Evolutionary conservation across 2,329 filamentous ascomycete species (phyloP).

Genomic region (Seiridium unicorne): DNA sequence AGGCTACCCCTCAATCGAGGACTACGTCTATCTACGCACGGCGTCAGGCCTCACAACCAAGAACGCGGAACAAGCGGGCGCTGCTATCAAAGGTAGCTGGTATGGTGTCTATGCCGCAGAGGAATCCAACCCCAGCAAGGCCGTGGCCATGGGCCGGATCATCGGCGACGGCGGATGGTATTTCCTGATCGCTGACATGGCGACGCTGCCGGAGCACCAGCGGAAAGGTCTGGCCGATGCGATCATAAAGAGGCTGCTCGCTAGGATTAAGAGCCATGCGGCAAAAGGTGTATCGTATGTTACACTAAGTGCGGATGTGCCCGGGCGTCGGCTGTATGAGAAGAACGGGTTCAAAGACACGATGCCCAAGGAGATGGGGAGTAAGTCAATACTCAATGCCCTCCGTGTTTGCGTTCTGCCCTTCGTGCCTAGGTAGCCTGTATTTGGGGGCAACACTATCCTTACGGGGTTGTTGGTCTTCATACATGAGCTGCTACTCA

Average conservation of each 20-base stretch:
- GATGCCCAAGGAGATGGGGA: constrained; percentile 33
- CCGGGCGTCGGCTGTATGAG: constrained; percentile 42
- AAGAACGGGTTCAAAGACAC: constrained; percentile 44
- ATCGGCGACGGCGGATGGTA: constrained; percentile 52
- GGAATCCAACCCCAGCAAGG: constrained; percentile 12
- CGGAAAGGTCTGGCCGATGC: constrained; percentile 43
- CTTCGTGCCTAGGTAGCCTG: not conserved
- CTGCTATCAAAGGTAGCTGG: constrained; percentile 36
- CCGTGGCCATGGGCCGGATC: constrained; percentile 48
- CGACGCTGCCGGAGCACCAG: constrained; percentile 46
- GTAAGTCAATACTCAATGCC: not conserved
- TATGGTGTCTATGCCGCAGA: constrained; percentile 39
- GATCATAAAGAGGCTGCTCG: constrained; percentile 40
- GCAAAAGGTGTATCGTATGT: constrained; percentile 38
- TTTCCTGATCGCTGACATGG: constrained; percentile 49
- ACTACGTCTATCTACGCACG: constrained; percentile 36
- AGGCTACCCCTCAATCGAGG: constrained; percentile 31
- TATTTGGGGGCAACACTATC: too few relatives aligned
- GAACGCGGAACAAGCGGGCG: constrained; percentile 33
- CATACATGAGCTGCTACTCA: too few relatives aligned
- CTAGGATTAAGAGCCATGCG: constrained; percentile 36
- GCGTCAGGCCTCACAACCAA: constrained; percentile 33
- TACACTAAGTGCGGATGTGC: constrained; percentile 42
- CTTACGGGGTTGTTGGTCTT: too few relatives aligned
- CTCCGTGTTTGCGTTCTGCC: not conserved